These are phyloP conservation scores for Jatropha curcas DNA, from an alignment of 345 rosid genomes.

Conservation along the genomic window DNA sequence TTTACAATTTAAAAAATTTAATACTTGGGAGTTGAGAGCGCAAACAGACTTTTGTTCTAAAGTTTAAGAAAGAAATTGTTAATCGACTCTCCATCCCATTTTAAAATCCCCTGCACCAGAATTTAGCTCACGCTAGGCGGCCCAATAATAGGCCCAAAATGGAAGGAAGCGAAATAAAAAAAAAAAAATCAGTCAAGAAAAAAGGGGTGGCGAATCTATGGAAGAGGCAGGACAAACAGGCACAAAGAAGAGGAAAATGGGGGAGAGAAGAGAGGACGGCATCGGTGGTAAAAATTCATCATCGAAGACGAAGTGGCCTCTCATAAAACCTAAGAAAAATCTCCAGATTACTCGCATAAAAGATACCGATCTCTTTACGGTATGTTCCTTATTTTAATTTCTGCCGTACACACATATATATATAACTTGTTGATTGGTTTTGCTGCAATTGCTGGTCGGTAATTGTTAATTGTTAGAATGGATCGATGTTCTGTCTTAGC, in stretches of 20 bases:
- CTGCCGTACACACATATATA: too few species aligned
- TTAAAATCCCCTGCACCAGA: too few species aligned
- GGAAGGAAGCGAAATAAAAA: not conserved
- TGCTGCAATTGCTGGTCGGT: not conserved
- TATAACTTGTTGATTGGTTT: not conserved
- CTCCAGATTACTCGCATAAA: conserved; percentile 53
- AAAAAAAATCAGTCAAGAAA: not conserved
- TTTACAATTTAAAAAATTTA: too few species aligned
- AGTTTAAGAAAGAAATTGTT: too few species aligned
- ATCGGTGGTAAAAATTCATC: conserved; percentile 19
- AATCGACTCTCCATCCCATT: too few species aligned
- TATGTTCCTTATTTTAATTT: conserved; percentile 25
- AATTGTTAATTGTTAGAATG: not conserved
- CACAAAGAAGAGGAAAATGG: conserved; percentile 48
- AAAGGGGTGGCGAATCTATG: conserved; percentile 3
- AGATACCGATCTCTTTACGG: conserved; percentile 72
- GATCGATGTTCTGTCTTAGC: not conserved
- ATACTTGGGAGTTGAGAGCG: too few species aligned
- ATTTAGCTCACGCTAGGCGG: too few species aligned
- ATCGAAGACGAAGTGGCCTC: conserved; percentile 56
- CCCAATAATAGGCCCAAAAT: too few species aligned
- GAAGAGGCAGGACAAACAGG: conserved; percentile 32
- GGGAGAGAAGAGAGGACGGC: conserved; percentile 34
- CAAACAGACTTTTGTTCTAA: too few species aligned
- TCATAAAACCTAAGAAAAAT: conserved; percentile 50